Conservation (phyloP, 176 grass and related monocot species). For the Eremochloa ophiuroides region DNA sequence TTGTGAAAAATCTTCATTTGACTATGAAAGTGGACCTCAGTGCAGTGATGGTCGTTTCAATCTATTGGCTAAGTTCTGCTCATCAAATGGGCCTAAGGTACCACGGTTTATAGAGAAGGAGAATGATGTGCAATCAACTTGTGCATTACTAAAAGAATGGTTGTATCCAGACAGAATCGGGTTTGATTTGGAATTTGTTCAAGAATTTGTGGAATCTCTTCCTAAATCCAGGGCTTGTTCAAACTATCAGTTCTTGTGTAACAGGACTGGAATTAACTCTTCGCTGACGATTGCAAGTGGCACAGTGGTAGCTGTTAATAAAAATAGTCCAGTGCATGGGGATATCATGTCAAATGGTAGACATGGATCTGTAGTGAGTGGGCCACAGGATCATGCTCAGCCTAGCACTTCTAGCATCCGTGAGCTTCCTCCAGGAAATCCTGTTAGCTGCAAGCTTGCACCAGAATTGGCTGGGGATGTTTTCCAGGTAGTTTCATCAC, state of each 20-base stretch:
- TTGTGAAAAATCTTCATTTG: slow-evolving; percentile 32
- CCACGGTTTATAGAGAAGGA: slow-evolving; percentile 49
- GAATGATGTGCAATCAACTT: slow-evolving; percentile 59
- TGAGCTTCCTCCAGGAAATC: slow-evolving; percentile 57
- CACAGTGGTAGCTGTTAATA: slow-evolving; percentile 45
- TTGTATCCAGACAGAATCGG: slow-evolving; percentile 77
- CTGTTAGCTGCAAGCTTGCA: slow-evolving; percentile 72
- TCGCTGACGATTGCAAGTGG: slow-evolving; percentile 79
- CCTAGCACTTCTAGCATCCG: slow-evolving; percentile 28
- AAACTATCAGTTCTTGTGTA: slow-evolving; percentile 66
- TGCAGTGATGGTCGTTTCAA: slow-evolving; percentile 31
- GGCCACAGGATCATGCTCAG: slow-evolving; percentile 38
- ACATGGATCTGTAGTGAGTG: slow-evolving; percentile 36
- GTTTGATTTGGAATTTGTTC: slow-evolving; percentile 85
- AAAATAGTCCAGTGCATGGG: slow-evolving; percentile 42
- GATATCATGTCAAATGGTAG: slow-evolving; percentile 36
- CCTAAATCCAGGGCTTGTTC: slow-evolving; percentile 62
- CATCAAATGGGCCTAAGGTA: slow-evolving; percentile 46
- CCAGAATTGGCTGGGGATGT: slow-evolving; percentile 76
- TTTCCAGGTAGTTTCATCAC: slow-evolving; percentile 68
- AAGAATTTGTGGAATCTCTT: slow-evolving; percentile 95
- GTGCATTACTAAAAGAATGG: slow-evolving; percentile 71
- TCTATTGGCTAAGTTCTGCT: slow-evolving; percentile 71
- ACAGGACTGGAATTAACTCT: slow-evolving; percentile 55
- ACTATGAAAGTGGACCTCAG: slow-evolving; percentile 33